phyloP scores from a whole-genome alignment of 1,139 yeast genomes.

The Sugiyamaella japonica region DNA sequence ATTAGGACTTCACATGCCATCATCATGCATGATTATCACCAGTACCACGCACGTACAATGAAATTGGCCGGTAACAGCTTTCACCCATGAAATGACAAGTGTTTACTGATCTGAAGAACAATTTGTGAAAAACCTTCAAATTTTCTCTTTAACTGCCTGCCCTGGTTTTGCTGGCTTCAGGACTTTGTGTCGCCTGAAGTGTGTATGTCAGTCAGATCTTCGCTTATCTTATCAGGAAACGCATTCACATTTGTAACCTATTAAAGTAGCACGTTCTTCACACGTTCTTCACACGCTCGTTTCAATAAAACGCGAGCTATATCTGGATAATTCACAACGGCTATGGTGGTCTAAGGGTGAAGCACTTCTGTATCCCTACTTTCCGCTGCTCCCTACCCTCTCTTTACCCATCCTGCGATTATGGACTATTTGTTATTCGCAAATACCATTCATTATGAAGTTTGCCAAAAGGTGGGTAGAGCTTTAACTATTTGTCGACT shows the following conservation, averaged over 20 bases:
- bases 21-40: background rate
- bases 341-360: background rate
- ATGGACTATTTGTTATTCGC: background rate
- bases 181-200: background rate
- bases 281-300: background rate
- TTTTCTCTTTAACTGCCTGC: background rate
- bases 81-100: background rate
- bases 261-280: background rate
- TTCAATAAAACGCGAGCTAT: background rate
- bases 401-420: background rate
- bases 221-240: background rate
- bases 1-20: background rate
- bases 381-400: background rate
- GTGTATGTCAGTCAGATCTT: background rate
- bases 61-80: too few species aligned
- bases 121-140: too few species aligned
- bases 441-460: constrained; percentile 53
- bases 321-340: background rate
- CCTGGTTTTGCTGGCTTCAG: background rate
- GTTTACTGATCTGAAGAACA: background rate
- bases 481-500: background rate
- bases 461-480: constrained; percentile 67
- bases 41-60: too few species aligned
- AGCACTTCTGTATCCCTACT: background rate
- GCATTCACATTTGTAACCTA: background rate